Evolutionary conservation across 2,329 filamentous ascomycete species (phyloP).

Genomic region (Phaeosphaeria sp.): DNA sequence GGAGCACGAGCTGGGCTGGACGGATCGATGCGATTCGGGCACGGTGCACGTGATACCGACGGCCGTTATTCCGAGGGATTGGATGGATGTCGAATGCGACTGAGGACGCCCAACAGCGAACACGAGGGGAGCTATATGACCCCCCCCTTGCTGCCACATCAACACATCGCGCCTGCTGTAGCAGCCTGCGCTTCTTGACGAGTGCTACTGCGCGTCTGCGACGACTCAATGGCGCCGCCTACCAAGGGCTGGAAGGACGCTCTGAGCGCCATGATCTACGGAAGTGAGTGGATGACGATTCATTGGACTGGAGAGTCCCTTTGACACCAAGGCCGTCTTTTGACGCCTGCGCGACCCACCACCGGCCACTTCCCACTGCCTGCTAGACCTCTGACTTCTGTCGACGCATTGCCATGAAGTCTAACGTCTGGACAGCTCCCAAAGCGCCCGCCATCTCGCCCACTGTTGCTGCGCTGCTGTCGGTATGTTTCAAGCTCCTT

Average conservation of each 20-base stretch:
- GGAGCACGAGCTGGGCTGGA: constrained; percentile 6
- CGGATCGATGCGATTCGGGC: background rate
- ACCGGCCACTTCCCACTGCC: constrained; percentile 23
- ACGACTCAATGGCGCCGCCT: constrained; percentile 42
- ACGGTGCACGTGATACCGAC: constrained; percentile 17
- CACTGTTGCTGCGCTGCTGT: constrained; percentile 44
- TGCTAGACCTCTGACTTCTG: constrained; percentile 12
- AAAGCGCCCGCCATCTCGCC: constrained; percentile 46
- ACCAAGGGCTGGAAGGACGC: constrained; percentile 38
- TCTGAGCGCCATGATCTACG: constrained; percentile 44
- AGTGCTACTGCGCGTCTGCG: constrained; percentile 21
- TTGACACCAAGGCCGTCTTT: constrained; percentile 12
- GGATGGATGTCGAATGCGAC: constrained; percentile 1
- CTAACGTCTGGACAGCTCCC: constrained; percentile 43
- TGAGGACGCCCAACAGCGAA: background rate
- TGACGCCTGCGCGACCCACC: constrained; percentile 36
- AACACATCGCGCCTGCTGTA: background rate
- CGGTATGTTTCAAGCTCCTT: constrained; percentile 45
- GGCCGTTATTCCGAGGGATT: constrained; percentile 1
- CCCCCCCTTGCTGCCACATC: constrained; percentile 1
- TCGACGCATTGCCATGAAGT: constrained; percentile 25
- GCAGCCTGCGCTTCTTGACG: constrained; percentile 13
- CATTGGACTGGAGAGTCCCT: constrained; percentile 39
- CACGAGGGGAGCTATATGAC: constrained; percentile 14
- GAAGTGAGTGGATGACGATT: constrained; percentile 45